A percentile compares a stretch with the other conserved stretches of the same genome.
phyloP scores from a whole-genome alignment of 805 yeast species.

The Saturnispora galanensis region DNA sequence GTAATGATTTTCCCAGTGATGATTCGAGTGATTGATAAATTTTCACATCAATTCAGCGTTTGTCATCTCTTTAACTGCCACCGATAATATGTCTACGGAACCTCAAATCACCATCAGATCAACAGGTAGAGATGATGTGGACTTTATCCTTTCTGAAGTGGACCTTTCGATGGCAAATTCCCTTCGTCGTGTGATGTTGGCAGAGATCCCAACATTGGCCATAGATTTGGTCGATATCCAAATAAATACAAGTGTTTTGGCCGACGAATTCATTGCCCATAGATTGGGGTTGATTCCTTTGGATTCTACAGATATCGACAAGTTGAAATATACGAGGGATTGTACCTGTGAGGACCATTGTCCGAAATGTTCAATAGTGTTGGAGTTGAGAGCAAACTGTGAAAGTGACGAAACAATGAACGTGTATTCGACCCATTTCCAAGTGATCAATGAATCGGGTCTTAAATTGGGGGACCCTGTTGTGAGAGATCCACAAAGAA shows the following conservation, averaged over 20 bases:
- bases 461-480: conserved; percentile 70
- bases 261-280: conserved; percentile 94
- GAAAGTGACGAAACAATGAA: conserved; percentile 81
- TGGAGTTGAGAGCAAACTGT: conserved; percentile 76
- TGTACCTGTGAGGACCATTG: conserved; percentile 98
- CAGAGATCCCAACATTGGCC: conserved; percentile 95
- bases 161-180: conserved; percentile 91
- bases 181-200: conserved; percentile 79
- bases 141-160: conserved; percentile 77
- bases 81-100: conserved; percentile 28
- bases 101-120: conserved; percentile 86
- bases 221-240: conserved; percentile 94
- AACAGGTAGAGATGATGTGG: conserved; percentile 79
- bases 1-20: no score
- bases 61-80: not conserved
- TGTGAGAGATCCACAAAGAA: conserved; percentile 60
- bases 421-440: conserved; percentile 77
- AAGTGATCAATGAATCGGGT: conserved; percentile 27
- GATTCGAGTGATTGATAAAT: no score
- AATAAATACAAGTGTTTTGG: conserved; percentile 84
- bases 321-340: conserved; percentile 80
- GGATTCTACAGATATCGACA: conserved; percentile 73
- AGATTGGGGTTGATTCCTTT: conserved; percentile 89
- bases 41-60: no score
- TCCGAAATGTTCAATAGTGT: conserved; percentile 84